Conservation (phyloP, 352 stramenopile genomes). For the Globisporangium paroecandrum region DNA sequence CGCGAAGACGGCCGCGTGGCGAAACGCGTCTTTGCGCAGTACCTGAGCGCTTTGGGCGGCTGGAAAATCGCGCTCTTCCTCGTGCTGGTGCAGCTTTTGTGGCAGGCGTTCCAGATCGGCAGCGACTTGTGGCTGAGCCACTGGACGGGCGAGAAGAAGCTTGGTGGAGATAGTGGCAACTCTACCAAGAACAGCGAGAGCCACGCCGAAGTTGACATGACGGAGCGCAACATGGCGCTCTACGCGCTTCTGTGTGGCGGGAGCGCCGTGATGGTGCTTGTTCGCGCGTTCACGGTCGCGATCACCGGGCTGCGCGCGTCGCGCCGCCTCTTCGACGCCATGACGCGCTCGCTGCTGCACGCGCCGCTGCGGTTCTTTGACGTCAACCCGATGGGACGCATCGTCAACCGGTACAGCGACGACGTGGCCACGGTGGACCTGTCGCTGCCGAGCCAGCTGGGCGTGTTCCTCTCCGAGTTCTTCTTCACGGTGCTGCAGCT, state of each 20-base stretch:
- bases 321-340: constrained; percentile 75
- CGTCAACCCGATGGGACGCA: constrained; percentile 82
- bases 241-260: constrained; percentile 2
- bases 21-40: neutral
- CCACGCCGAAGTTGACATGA: neutral
- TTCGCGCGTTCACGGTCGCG: neutral
- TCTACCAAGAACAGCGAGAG: neutral
- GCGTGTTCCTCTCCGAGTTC: neutral
- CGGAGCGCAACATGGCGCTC: neutral
- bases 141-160: constrained; percentile 18
- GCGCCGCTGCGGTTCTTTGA: constrained; percentile 92
- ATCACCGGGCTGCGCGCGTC: constrained; percentile 26
- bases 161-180: neutral
- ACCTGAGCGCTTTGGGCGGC: neutral
- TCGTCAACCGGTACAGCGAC: constrained; percentile 82
- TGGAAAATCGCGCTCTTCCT: constrained; percentile 1
- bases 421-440: constrained; percentile 17
- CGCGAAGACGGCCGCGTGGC: neutral
- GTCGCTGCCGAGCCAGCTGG: constrained; percentile 9
- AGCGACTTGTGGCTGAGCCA: constrained; percentile 31
- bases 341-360: constrained; percentile 79
- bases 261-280: neutral
- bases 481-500: constrained; percentile 8
- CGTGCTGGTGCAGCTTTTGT: constrained; percentile 15
- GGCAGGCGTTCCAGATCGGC: constrained; percentile 26